Evolutionary conservation across 352 stramenopile genomes (phyloP), one percentile per base, ranked within the genome.

Genomic region (Phytophthora rubi): DNA sequence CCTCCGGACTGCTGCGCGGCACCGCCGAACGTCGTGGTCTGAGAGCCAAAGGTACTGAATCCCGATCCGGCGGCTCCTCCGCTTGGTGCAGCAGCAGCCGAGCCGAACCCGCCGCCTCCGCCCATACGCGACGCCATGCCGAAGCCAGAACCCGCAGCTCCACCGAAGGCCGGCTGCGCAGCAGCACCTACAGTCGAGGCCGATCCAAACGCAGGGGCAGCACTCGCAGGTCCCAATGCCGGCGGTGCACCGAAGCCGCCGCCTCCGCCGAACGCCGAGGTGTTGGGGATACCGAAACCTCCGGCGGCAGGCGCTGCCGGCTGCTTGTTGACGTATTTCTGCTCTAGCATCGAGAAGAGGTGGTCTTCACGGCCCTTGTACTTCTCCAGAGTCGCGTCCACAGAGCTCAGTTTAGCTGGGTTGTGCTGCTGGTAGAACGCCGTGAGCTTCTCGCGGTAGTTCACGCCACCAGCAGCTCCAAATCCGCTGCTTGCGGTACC

Each of bases 381-480:
- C 67, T 92, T 92, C 59, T 82, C 81, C 56, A 93, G 62, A 4
- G 85, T 92, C 8, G 81, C 59, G 55, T 92, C 84, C 39, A 93
- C 84, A 13, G 85, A 84, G 48, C 72, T 83, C 44, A 93, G 63
- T 65, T 93, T 93, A 6, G 80, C 71, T 4, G 84, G 86, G 54
- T 93, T 92, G 71, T 91, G 70, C 51, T 92, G 77, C 68, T 92
- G 82, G 65, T 93, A 93, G 47, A 93, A 93, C 35, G 82, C 71
- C 23, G 76, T 62, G 9, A 93, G 62, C 9, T 81, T 82, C 6
- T 91, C 82, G 21, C 83, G 82, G 54, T 90, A 78, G 58, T 88
- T 83, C 1, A 73, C 62, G n/a, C 65, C 66, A 35, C 59, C 64
- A 3, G 62, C 44, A 61, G 65, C 47, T 33, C 65, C 80, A 70